Conservation (phyloP, 805 yeast species). For the Ogataea pignaliae region DNA sequence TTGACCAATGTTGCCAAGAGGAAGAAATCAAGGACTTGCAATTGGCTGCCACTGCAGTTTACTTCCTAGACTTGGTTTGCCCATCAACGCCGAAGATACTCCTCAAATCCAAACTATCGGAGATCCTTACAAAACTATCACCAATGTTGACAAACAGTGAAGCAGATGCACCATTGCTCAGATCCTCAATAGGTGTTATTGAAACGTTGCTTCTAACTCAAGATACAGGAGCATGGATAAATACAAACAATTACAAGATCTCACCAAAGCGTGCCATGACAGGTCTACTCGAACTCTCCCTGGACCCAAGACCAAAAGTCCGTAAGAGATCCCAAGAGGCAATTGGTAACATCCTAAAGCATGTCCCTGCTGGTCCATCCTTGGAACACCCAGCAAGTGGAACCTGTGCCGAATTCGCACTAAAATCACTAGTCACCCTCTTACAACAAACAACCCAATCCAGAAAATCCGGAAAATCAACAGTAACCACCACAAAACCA, state of each 20-base stretch:
- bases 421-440: constrained; percentile 47
- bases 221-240: constrained; percentile 74
- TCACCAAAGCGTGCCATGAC: constrained; percentile 80
- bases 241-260: constrained; percentile 41
- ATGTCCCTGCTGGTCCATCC: constrained; percentile 74
- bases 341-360: constrained; percentile 54
- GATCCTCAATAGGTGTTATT: constrained; percentile 81
- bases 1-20: constrained; percentile 65
- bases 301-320: constrained; percentile 91
- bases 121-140: constrained; percentile 74
- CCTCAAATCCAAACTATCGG: constrained; percentile 69
- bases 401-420: constrained; percentile 63
- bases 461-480: constrained; percentile 31
- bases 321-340: constrained; percentile 94
- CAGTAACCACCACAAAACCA: constrained; percentile 25
- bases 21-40: constrained; percentile 52
- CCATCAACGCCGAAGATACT: constrained; percentile 69
- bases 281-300: constrained; percentile 70
- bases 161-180: constrained; percentile 75
- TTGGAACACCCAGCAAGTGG: constrained; percentile 75
- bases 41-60: constrained; percentile 72
- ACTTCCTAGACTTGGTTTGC: constrained; percentile 74
- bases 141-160: constrained; percentile 67
- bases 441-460: constrained; percentile 35
- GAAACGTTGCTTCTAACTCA: constrained; percentile 78